These are phyloP conservation scores for Mortierella sp. DNA, from an alignment of 371 early-diverging fungal species.

Conservation along the genomic window DNA sequence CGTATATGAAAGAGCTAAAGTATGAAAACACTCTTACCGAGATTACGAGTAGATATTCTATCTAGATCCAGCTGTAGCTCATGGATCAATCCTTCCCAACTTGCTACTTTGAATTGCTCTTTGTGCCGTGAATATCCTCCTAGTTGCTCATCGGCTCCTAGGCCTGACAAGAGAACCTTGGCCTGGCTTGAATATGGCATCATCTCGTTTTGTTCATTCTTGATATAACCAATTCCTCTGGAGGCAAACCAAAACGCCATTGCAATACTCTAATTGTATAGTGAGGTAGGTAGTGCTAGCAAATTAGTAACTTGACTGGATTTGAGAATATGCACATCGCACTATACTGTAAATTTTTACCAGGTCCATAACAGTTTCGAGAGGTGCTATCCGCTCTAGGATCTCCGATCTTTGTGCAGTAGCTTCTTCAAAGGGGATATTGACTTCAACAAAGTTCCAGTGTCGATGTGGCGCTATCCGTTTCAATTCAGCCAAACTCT, in stretches of 20 bases:
- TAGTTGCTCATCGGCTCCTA: constrained; percentile 97
- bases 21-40: constrained; percentile 61
- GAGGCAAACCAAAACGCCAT: constrained; percentile 98
- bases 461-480: constrained; percentile 73
- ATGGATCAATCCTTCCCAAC: constrained; percentile 75
- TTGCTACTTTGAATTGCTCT: constrained; percentile 73
- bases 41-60: constrained; percentile 87
- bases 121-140: constrained; percentile 95
- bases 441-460: constrained; percentile 93
- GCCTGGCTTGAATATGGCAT: constrained; percentile 72
- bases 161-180: constrained; percentile 87
- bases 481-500: constrained; percentile 74
- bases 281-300: background rate
- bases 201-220: constrained; percentile 25
- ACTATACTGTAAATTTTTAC: constrained; percentile 47
- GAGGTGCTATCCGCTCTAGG: constrained; percentile 80
- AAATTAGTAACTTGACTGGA: no score
- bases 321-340: background rate
- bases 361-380: constrained; percentile 95
- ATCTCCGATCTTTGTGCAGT: constrained; percentile 68
- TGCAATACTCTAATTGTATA: constrained; percentile 82
- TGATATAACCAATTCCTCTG: constrained; percentile 73
- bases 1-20: background rate
- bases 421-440: constrained; percentile 86
- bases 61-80: constrained; percentile 90